Evolutionary conservation across 371 early-diverging fungal genomes (phyloP).

Genomic region (Mucor piriformis): DNA sequence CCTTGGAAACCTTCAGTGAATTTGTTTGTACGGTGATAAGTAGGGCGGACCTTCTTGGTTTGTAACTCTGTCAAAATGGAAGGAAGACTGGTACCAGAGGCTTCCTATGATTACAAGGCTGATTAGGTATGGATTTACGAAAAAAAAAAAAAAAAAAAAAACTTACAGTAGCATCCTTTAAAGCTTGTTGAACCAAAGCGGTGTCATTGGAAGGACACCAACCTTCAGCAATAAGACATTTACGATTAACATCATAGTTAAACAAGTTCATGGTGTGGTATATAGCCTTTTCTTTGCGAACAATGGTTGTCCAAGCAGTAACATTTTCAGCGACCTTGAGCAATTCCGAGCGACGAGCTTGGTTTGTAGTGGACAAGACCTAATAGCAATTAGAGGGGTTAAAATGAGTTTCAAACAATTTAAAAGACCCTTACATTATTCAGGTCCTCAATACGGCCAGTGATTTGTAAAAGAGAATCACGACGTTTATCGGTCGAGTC

Average conservation of each 20-base stretch:
- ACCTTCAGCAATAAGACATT: constrained; percentile 96
- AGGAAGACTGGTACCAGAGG: constrained; percentile 84
- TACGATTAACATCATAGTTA: constrained; percentile 89
- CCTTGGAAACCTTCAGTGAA: constrained; percentile 97
- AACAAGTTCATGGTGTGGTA: constrained; percentile 95
- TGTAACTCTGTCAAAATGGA: constrained; percentile 84
- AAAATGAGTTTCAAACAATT: constrained; percentile 29
- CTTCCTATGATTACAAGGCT: constrained; percentile 53
- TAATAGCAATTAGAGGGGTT: background rate
- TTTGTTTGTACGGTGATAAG: constrained; percentile 94
- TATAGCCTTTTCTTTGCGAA: constrained; percentile 97
- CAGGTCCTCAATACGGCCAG: constrained; percentile 53
- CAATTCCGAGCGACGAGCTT: constrained; percentile 84
- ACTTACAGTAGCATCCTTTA: constrained; percentile 80
- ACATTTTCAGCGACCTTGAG: constrained; percentile 80
- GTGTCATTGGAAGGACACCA: constrained; percentile 93
- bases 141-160: background rate
- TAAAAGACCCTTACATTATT: constrained; percentile 38
- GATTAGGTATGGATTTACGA: background rate
- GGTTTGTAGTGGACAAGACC: constrained; percentile 82
- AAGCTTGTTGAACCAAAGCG: constrained; percentile 75
- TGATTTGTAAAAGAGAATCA: constrained; percentile 76
- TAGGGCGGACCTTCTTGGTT: constrained; percentile 92
- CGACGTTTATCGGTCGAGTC: constrained; percentile 83
- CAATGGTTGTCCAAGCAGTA: constrained; percentile 85